Percentiles rank a stretch among this genome's conserved stretches.
Conservation (phyloP, 2,329 filamentous ascomycete genomes). For the Trichoderma gracile region DNA sequence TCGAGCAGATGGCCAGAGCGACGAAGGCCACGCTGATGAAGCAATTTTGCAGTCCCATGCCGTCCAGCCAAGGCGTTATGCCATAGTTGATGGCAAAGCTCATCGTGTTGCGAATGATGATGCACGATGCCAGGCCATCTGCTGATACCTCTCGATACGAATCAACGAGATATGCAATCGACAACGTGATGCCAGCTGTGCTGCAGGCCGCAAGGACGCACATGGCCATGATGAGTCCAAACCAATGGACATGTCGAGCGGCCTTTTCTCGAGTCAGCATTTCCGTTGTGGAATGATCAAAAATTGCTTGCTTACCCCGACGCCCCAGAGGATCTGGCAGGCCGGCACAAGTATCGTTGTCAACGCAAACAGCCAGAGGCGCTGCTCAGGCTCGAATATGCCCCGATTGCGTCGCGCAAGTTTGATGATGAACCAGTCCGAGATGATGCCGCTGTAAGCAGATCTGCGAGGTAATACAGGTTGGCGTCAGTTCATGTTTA, state of each 20-base stretch:
- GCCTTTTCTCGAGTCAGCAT: conserved; percentile 29
- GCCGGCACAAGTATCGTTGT: conserved; percentile 36
- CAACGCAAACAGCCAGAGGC: conserved; percentile 43
- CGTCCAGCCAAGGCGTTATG: conserved; percentile 47
- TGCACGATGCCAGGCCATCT: conserved; percentile 44
- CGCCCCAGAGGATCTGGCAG: conserved; percentile 39
- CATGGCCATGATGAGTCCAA: conserved; percentile 46
- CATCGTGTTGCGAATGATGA: conserved; percentile 44
- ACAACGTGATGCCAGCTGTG: conserved; percentile 41
- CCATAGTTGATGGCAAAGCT: conserved; percentile 42
- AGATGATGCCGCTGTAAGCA: conserved; percentile 27
- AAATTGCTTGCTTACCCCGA: conserved; percentile 32
- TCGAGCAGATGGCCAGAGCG: conserved; percentile 42
- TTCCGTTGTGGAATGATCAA: not conserved
- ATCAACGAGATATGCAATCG: conserved; percentile 45
- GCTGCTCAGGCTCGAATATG: conserved; percentile 45
- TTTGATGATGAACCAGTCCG: conserved; percentile 42
- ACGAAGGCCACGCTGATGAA: conserved; percentile 46
- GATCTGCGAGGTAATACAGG: conserved; percentile 9
- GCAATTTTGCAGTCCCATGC: conserved; percentile 46
- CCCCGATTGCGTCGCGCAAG: conserved; percentile 44
- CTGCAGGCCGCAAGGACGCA: conserved; percentile 38
- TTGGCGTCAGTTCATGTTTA: not conserved
- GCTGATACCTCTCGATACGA: conserved; percentile 44
- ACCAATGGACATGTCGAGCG: conserved; percentile 44